A percentile compares a stretch with the other conserved stretches of the same genome.
These are phyloP conservation scores for Escallonia herrerae DNA, from an alignment of 129 eudicot species.

Conservation along the genomic window DNA sequence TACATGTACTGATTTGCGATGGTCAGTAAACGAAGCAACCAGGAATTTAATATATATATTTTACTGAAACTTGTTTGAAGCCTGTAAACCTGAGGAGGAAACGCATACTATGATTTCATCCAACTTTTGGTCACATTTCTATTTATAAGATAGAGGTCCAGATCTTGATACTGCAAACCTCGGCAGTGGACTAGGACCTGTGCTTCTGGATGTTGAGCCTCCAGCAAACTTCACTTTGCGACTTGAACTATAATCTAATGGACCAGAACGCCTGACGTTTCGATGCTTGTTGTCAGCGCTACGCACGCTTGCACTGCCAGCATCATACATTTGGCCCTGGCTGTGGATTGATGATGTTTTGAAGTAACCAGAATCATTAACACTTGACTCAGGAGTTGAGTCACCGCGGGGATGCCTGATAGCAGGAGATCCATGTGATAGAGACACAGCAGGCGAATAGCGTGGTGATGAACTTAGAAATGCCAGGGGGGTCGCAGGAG, in stretches of 20 bases:
- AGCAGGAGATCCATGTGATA: constrained; percentile 75
- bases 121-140: constrained; percentile 8
- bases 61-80: no score
- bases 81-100: no score
- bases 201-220: constrained; percentile 80
- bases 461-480: constrained; percentile 59
- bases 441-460: constrained; percentile 77
- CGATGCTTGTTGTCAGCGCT: constrained; percentile 38
- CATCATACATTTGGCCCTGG: constrained; percentile 50
- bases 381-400: constrained; percentile 51
- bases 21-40: no score
- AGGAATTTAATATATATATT: no score
- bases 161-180: constrained; percentile 95
- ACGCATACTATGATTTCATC: not conserved
- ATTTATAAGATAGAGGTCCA: constrained; percentile 84
- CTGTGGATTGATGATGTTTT: constrained; percentile 59
- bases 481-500: constrained; percentile 64
- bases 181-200: constrained; percentile 94
- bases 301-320: constrained; percentile 35
- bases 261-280: constrained; percentile 75
- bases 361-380: constrained; percentile 61
- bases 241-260: constrained; percentile 66
- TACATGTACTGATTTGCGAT: no score
- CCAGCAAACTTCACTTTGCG: constrained; percentile 54
- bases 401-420: constrained; percentile 56